Evolutionary conservation across 805 yeast genomes (phyloP).

Genomic region (Schwanniomyces occidentalis): DNA sequence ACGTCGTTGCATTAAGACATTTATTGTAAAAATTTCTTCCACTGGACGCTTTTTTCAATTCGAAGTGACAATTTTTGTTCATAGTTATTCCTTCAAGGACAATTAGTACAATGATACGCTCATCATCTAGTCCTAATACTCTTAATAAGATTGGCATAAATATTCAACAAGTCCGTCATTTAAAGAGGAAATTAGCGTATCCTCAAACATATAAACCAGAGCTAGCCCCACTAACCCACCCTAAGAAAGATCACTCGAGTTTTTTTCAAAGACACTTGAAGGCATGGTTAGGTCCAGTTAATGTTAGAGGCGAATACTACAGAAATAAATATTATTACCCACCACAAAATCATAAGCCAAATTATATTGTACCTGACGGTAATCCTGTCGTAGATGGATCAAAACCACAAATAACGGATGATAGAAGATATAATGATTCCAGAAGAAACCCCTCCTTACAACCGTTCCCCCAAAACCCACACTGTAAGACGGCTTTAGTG

Average conservation of each 20-base stretch:
- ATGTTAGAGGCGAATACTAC: slow-evolving; percentile 78
- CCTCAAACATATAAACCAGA: slow-evolving; percentile 32
- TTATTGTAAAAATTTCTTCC: no score
- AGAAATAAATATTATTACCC: slow-evolving; percentile 73
- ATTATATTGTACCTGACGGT: slow-evolving; percentile 66
- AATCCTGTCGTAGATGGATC: slow-evolving; percentile 22
- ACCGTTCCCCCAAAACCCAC: slow-evolving; percentile 81
- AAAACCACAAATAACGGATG: slow-evolving; percentile 7
- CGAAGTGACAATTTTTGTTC: no score
- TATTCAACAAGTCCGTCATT: slow-evolving; percentile 20
- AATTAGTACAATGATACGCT: slow-evolving; percentile 3
- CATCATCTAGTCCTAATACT: slow-evolving; percentile 4
- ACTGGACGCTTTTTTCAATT: no score
- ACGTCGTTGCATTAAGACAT: no score
- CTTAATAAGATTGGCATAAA: slow-evolving; percentile 6
- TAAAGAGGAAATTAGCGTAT: slow-evolving; percentile 33
- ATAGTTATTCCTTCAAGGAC: no score
- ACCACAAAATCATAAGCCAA: slow-evolving; percentile 67
- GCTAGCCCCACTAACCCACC: slow-evolving; percentile 28
- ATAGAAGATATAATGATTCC: slow-evolving; percentile 13
- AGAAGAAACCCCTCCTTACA: slow-evolving; percentile 43
- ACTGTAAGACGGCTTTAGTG: slow-evolving; percentile 65
- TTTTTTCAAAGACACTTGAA: slow-evolving; percentile 64
- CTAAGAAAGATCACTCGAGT: slow-evolving; percentile 46
- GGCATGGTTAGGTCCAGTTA: slow-evolving; percentile 79